Conservation (phyloP, 140 eudicot genomes). For the Cichorium intybus region DNA sequence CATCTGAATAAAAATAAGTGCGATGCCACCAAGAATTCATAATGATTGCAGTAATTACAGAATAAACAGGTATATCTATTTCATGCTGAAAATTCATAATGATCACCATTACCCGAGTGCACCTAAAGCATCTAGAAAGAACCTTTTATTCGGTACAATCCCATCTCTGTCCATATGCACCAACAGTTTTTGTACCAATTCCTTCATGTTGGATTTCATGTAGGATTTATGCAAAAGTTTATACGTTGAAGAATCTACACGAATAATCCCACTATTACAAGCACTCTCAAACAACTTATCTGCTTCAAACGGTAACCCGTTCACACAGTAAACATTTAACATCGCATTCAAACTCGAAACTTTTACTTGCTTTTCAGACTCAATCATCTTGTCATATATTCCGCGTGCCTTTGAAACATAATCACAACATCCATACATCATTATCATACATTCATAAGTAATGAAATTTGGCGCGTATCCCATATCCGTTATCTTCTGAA, state of each 20-base stretch:
- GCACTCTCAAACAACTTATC: conserved; percentile 60
- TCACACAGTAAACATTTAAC: conserved; percentile 80
- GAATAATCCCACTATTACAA: conserved; percentile 35
- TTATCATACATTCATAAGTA: conserved; percentile 71
- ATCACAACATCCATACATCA: conserved; percentile 86
- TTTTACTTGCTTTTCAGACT: conserved; percentile 44
- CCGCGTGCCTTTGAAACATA: conserved; percentile 71
- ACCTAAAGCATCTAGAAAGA: conserved; percentile 81
- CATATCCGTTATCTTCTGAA: conserved; percentile 61
- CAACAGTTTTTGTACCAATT: conserved; percentile 53
- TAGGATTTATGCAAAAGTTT: conserved; percentile 86
- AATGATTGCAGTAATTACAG: no score
- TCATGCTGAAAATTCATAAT: not conserved
- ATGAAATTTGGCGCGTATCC: conserved; percentile 67
- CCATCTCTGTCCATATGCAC: conserved; percentile 82
- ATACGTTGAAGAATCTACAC: conserved; percentile 63
- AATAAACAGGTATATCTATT: no score
- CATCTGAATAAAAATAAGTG: no score
- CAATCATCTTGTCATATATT: conserved; percentile 49
- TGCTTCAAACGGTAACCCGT: conserved; percentile 68
- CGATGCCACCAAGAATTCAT: no score
- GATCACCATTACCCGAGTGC: conserved; percentile 33
- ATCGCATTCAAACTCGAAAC: conserved; percentile 79
- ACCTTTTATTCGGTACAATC: conserved; percentile 67
- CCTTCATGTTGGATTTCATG: conserved; percentile 71